These are phyloP conservation scores for Apocynum venetum DNA, from an alignment of 257 asterid species.

Conservation along the genomic window DNA sequence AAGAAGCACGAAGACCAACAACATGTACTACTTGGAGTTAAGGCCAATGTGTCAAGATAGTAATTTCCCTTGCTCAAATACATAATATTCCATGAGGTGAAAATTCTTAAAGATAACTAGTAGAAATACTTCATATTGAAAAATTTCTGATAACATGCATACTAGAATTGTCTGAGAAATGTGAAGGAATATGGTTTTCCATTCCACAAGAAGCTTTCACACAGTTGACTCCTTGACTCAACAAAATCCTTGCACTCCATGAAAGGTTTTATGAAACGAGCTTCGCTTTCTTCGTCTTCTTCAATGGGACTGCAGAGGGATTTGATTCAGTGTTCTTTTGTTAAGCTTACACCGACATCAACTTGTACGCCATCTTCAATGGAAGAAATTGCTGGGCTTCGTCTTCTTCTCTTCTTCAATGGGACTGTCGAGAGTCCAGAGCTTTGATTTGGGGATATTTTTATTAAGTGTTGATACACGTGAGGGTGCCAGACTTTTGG, in stretches of 20 bases:
- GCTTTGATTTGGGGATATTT: too few relatives aligned
- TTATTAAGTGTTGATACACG: too few relatives aligned
- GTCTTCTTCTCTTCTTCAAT: too few relatives aligned
- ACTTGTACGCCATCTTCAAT: too few relatives aligned
- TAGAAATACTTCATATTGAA: neutral
- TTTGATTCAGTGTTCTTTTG: too few relatives aligned
- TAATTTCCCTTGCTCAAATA: neutral
- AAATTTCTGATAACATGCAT: neutral
- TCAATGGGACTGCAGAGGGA: too few relatives aligned
- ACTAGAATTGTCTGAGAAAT: neutral
- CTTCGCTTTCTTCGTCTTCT: too few relatives aligned
- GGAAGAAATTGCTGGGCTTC: too few relatives aligned
- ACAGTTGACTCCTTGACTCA: neutral
- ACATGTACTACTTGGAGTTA: constrained; percentile 59
- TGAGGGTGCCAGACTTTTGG: too few relatives aligned
- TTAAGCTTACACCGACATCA: too few relatives aligned
- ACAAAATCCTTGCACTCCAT: neutral
- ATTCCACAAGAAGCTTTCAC: constrained; percentile 1
- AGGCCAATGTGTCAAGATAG: constrained; percentile 28
- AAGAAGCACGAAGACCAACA: constrained; percentile 53
- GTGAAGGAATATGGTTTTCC: neutral
- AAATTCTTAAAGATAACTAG: neutral
- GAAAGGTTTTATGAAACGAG: too few relatives aligned
- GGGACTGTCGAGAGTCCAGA: too few relatives aligned
- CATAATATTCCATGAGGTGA: neutral